phyloP scores from a whole-genome alignment of 768 basidiomycete genomes.

The Amanita brunnescens region DNA sequence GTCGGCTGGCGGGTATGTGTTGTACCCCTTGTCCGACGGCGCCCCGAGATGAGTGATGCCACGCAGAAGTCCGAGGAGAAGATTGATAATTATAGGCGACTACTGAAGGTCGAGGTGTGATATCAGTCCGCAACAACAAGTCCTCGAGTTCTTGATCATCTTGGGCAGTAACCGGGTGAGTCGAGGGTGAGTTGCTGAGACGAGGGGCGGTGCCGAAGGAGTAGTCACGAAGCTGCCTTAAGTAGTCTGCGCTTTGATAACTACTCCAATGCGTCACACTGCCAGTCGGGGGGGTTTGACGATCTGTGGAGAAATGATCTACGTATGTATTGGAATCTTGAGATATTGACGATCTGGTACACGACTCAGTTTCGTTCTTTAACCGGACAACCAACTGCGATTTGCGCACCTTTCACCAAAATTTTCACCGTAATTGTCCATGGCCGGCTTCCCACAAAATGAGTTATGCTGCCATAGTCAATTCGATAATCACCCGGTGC shows the following conservation, averaged over 20 bases:
- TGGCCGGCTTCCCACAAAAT: background rate
- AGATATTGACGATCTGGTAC: background rate
- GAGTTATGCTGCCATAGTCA: background rate
- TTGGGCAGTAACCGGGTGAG: conserved; percentile 21
- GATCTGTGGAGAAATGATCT: background rate
- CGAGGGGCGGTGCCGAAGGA: conserved; percentile 36
- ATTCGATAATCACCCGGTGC: background rate
- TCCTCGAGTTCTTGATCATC: conserved; percentile 32
- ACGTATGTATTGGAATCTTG: background rate
- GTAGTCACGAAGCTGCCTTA: conserved; percentile 35
- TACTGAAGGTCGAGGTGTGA: conserved; percentile 44
- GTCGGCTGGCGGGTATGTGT: background rate
- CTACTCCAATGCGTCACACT: background rate
- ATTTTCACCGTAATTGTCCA: background rate
- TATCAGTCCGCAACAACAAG: conserved; percentile 26
- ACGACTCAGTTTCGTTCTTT: background rate
- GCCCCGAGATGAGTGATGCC: conserved; percentile 17
- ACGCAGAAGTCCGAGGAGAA: conserved; percentile 23
- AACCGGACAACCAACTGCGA: background rate
- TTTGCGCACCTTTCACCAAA: conserved; percentile 1
- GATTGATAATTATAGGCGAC: conserved; percentile 19
- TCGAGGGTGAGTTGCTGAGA: conserved; percentile 20
- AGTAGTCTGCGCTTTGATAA: conserved; percentile 18
- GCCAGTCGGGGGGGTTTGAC: background rate
- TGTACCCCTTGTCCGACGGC: conserved; percentile 6